Base-by-base conservation (phyloP, 495 filamentous ascomycete species). In the Pyrenopolyporus hunteri region DNA sequence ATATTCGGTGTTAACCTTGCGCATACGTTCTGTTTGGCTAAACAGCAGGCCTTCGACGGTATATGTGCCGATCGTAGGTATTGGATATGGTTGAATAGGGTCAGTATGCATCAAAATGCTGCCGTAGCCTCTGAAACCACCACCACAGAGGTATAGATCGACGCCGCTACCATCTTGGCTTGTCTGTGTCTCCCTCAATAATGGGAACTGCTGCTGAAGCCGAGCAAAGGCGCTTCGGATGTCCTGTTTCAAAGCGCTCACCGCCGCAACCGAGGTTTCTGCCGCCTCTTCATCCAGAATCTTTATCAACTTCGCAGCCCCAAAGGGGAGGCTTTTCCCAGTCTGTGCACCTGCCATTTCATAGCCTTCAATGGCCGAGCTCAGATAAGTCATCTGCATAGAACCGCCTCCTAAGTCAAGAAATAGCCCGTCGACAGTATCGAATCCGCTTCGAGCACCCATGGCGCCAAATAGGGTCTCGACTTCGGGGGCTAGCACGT, bases 331-430 rank as follows among this genome's bases (percentile, higher is more conserved):
- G 64, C 78, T 80, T 56, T 78, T 64, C 43, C 82, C 74, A 19
- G 75, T 64, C 8, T 71, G 70, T 5, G 81, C 82, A 9, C 80
- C 80, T n/a, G 70, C 57, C 14, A 78, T 60, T 48, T 78, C 79
- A 56, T 80, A 81, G 31, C 44, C 53, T 14, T 56, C 60, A 3
- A 62, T 3, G 66, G 64, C 84, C 0, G 87, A 85, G 43, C 86
- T 77, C 68, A 96, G 80, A 82, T 91, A 96, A 5, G 89, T 91
- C 76, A 97, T 86, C 74, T 97, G 93, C 48, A 91, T 90, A 63
- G 91, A 95, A 1, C 93, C 93, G 1, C 93, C 93, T 2, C 93
- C 93, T 0, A 97, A 82, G 69, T 97, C 93, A 73, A 97, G 88
- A 16, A 93, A 88, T 16, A 97, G 74, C 3, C 91, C 85, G 22